Evolutionary conservation across 805 yeast genomes (phyloP).

Genomic region (Ogataea ganodermae): DNA sequence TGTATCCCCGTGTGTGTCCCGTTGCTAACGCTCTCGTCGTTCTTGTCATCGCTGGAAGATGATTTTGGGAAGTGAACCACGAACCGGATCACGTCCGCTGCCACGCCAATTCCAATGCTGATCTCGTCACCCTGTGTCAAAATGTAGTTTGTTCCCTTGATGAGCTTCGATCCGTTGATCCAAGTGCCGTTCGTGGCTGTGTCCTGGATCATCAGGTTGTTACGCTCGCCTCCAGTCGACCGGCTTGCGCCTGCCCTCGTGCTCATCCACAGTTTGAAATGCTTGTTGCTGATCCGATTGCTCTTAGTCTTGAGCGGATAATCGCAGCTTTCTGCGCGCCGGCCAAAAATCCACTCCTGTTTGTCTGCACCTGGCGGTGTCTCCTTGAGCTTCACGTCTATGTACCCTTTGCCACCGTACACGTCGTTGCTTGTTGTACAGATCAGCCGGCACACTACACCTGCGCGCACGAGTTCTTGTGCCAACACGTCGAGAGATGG

Average conservation of each 20-base stretch:
- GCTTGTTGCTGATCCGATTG: constrained; percentile 72
- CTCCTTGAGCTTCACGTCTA: constrained; percentile 34
- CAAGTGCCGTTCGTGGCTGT: constrained; percentile 91
- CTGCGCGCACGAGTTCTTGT: constrained; percentile 30
- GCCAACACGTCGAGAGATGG: constrained; percentile 28
- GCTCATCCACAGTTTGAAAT: constrained; percentile 68
- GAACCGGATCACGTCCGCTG: constrained; percentile 61
- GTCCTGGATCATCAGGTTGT: constrained; percentile 60
- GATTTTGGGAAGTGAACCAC: constrained; percentile 49
- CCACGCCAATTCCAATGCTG: constrained; percentile 83
- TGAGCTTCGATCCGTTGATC: constrained; percentile 71
- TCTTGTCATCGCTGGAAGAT: constrained; percentile 26
- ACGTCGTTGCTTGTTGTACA: constrained; percentile 33
- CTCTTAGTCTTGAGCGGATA: constrained; percentile 58
- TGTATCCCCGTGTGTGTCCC: constrained; percentile 29
- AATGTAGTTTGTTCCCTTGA: constrained; percentile 76
- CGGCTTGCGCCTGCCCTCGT: constrained; percentile 42
- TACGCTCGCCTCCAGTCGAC: constrained; percentile 9
- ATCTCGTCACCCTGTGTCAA: constrained; percentile 92
- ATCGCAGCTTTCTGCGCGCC: constrained; percentile 63
- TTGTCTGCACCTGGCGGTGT: constrained; percentile 12
- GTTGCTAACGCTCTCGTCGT: constrained; percentile 22
- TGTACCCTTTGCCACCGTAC: constrained; percentile 27
- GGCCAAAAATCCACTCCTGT: constrained; percentile 57
- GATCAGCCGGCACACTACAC: constrained; percentile 39